Conservation (phyloP, 1,139 yeast species). For the Torulaspora globosa region DNA sequence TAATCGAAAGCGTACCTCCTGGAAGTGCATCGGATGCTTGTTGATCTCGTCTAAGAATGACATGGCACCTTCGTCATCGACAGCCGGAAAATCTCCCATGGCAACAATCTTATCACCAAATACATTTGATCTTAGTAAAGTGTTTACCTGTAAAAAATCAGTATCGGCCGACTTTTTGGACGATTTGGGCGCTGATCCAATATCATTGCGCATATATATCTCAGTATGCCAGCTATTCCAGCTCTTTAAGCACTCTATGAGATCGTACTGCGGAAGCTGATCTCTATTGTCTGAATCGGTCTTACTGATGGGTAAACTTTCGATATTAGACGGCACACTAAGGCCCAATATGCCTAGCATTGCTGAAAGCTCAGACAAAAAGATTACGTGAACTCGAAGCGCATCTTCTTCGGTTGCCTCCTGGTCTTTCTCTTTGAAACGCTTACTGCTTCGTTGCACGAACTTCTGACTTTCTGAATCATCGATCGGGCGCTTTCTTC, state of each 20-base stretch:
- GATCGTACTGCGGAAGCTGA: conserved; percentile 35
- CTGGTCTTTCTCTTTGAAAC: conserved; percentile 39
- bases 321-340: conserved; percentile 17
- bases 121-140: conserved; percentile 31
- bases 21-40: conserved; percentile 41
- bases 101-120: conserved; percentile 24
- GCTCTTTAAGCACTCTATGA: conserved; percentile 39
- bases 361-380: conserved; percentile 11
- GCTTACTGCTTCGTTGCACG: conserved; percentile 39
- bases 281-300: conserved; percentile 3
- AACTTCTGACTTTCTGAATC: conserved; percentile 18
- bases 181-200: conserved; percentile 8
- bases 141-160: conserved; percentile 28
- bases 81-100: conserved; percentile 14
- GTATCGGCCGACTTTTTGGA: conserved; percentile 13
- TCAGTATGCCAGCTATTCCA: conserved; percentile 45
- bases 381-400: conserved; percentile 14
- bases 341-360: conserved; percentile 13
- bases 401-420: conserved; percentile 27
- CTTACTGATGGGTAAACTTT: conserved; percentile 17
- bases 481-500: conserved; percentile 9
- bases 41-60: conserved; percentile 39
- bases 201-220: conserved; percentile 34
- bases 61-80: conserved; percentile 32
- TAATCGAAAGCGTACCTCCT: conserved; percentile 46